These are phyloP conservation scores for Fusarium sp. DNA, from an alignment of 2,329 filamentous ascomycete species.

Conservation along the genomic window DNA sequence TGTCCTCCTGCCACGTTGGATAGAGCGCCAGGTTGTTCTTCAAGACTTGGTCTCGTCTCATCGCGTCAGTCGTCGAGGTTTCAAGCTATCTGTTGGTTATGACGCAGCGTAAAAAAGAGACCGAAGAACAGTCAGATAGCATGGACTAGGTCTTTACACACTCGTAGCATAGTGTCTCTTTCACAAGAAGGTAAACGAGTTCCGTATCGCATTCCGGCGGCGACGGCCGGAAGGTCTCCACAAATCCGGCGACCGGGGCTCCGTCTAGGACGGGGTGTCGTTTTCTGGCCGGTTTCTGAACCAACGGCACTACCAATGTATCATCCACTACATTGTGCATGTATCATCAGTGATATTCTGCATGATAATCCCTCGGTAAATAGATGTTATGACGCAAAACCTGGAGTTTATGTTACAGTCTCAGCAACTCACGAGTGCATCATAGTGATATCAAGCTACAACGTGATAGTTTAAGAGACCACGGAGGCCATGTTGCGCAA, in stretches of 20 bases:
- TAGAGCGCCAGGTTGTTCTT: fast-evolving
- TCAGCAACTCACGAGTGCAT: background rate
- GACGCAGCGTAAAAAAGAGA: too few species aligned
- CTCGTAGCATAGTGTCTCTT: background rate
- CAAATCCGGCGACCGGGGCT: background rate
- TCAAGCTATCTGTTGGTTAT: background rate
- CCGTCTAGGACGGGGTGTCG: fast-evolving
- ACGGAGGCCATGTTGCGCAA: too few species aligned
- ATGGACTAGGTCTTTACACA: fast-evolving
- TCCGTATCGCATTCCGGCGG: background rate
- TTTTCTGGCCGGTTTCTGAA: background rate
- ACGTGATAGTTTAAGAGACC: background rate
- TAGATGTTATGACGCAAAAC: background rate
- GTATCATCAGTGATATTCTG: background rate
- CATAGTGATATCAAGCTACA: slow-evolving; percentile 12
- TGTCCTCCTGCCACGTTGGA: background rate
- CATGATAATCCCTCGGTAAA: background rate
- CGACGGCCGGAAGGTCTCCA: background rate
- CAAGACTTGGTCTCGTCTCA: background rate
- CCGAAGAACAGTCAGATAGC: fast-evolving
- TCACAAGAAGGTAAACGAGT: background rate
- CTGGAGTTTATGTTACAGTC: background rate
- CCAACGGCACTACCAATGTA: fast-evolving
- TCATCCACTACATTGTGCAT: too few species aligned
- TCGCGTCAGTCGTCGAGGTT: background rate